These are phyloP conservation scores for Penicillium brasilianum DNA, from an alignment of 2,329 filamentous ascomycete species.

Conservation along the genomic window DNA sequence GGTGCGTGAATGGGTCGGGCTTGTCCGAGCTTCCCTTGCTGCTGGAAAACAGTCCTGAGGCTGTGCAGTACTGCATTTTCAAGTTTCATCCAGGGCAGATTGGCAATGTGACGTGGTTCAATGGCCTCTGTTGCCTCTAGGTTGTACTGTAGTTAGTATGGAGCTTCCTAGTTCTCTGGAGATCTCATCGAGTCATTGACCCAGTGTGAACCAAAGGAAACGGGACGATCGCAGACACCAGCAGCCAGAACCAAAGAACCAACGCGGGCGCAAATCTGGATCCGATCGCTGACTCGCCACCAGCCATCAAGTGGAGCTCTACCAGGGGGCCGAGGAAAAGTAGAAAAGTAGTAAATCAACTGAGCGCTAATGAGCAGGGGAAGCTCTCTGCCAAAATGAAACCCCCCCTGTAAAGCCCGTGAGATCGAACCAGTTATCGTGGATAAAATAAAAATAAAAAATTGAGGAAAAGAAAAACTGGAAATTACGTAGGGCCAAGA, in stretches of 20 bases:
- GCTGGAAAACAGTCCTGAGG: not conserved
- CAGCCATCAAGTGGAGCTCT: conserved; percentile 13
- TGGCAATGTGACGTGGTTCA: not conserved
- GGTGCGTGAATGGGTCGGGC: not conserved
- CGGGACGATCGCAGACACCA: conserved; percentile 9
- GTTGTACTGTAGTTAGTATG: not conserved
- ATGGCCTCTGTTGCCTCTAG: not conserved
- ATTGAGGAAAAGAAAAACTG: conserved; percentile 1
- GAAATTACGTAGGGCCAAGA: conserved; percentile 27
- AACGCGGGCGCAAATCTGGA: conserved; percentile 20
- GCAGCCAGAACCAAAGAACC: no score
- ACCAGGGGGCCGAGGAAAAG: not conserved
- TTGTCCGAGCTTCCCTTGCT: conserved; percentile 7
- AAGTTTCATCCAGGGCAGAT: not conserved
- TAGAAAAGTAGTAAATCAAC: not conserved
- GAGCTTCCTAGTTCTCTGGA: not conserved
- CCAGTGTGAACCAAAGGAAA: conserved; percentile 6
- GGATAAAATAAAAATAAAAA: conserved; percentile 9
- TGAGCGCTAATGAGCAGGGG: not conserved
- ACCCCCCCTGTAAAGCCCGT: not conserved
- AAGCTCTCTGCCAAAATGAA: not conserved
- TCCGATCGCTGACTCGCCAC: conserved; percentile 21
- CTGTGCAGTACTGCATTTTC: not conserved
- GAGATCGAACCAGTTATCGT: not conserved
- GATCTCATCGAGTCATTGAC: conserved; percentile 26